Evolutionary conservation across 495 filamentous ascomycete genomes (phyloP), one percentile per base, ranked within the genome.

Genomic region (Immersiella caudata): DNA sequence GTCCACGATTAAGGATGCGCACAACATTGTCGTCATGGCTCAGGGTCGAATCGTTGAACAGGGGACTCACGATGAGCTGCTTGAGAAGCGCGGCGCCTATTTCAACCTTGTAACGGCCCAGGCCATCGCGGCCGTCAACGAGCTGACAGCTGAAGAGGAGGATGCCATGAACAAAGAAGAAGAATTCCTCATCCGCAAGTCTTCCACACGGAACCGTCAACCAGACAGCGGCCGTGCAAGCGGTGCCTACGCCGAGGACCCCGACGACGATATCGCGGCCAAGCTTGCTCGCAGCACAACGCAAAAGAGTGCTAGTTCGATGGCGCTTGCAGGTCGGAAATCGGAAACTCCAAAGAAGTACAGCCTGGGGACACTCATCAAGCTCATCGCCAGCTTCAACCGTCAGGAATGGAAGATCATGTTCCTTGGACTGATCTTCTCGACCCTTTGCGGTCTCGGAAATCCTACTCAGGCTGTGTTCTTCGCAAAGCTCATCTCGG

Each of bases 1-100:
- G 33, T 96, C 92, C 0, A 99, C 95, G 33, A 96, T 99, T 81
- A 94, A 90, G 78, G 86, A 90, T 65, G 94, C 94, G 0, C 90
- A 97, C 75, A 99, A 97, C 74, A 99, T 99, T 67, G 93, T 97
- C 20, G 93, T 97, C 70, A 93, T 99, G 88, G 84, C 88, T 14
- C 79, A 90, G 64, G 95, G 95, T 59, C 76, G 83, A 21, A 96
- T 97, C 66, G 84, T 95, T n/a, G 95, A 99, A 73, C 93, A 82
- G 66, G 92, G 93, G 1, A 90, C 85, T 20, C 92, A 93, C 76
- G 84, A 86, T 11, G 85, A 87, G 65, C 79, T 96, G 64, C 73
- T 95, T 3, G 79, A 82, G 64, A 76, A 84, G 65, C 86, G 79
- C 62, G 86, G 87, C 1, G 88, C 80, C 2, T 88, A 87, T 71